Conservation (phyloP, 2,329 filamentous ascomycete species). For the Nakataea oryzae region DNA sequence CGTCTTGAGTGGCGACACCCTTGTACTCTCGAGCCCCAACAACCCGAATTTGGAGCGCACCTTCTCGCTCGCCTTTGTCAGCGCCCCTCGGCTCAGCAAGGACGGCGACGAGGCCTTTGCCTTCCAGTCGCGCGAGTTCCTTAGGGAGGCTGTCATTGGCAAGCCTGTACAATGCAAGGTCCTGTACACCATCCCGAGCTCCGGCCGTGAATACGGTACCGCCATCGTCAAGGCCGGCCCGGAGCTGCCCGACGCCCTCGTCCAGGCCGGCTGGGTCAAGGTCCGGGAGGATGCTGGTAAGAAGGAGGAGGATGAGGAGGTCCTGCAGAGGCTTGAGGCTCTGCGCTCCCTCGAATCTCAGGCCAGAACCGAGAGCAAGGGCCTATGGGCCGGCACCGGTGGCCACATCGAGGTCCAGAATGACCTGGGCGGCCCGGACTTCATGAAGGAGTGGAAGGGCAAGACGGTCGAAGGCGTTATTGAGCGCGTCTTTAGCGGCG, state of each 20-base stretch:
- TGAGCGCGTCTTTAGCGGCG: slow-evolving; percentile 83
- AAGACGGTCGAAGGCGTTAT: slow-evolving; percentile 76
- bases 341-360: slow-evolving; percentile 67
- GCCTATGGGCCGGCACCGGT: slow-evolving; percentile 62
- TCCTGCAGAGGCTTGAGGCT: slow-evolving; percentile 60
- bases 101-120: slow-evolving; percentile 89
- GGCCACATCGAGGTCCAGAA: slow-evolving; percentile 68
- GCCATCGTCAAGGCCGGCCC: slow-evolving; percentile 68
- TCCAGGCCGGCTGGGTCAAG: slow-evolving; percentile 87
- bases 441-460: slow-evolving; percentile 77
- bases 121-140: slow-evolving; percentile 89
- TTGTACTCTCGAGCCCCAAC: slow-evolving; percentile 71
- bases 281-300: slow-evolving; percentile 88
- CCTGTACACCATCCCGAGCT: slow-evolving; percentile 78
- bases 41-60: slow-evolving; percentile 76
- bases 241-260: slow-evolving; percentile 67
- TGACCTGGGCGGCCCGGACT: slow-evolving; percentile 68
- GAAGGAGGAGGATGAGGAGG: slow-evolving; percentile 77
- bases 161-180: slow-evolving; percentile 79
- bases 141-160: slow-evolving; percentile 74
- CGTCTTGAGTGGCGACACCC: slow-evolving; percentile 85
- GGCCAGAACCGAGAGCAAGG: slow-evolving; percentile 70
- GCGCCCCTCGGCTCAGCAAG: slow-evolving; percentile 73
- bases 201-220: slow-evolving; percentile 79
- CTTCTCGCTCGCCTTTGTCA: slow-evolving; percentile 86